Base-by-base conservation (phyloP, 2,329 filamentous ascomycete species). In the Aspergillus sp. region DNA sequence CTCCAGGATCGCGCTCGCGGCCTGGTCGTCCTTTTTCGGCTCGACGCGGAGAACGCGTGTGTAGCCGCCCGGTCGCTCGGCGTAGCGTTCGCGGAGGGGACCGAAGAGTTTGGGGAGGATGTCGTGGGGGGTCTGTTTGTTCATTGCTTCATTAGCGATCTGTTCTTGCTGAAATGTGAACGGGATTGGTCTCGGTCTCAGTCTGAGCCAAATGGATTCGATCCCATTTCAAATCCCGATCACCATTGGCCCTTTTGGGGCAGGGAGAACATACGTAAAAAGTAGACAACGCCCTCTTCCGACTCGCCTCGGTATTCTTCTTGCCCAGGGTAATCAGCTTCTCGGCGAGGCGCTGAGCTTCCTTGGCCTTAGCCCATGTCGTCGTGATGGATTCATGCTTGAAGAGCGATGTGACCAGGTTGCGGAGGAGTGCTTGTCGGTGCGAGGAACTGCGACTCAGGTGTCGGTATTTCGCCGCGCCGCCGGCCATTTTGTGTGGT, bases 311-410 rank as follows among this genome's bases (percentile, higher is more conserved):
- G 46, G 94, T 96, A 77, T 97, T 92, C 81, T 89, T 91, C 85
- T 98, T 99, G 22, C 91, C 94, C 70, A 97, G 79, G 4, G 93
- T 97, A 72, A 99, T 93, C 68, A 98, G 83, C 83, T 96, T 96
- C 76, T 99, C 95, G 7, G 93, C 95, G 69, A 98, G 78, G 48
- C 91, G 86, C 81, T 99, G 95, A 22, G 95, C 91, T 82, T 99
- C 95, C 81, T 98, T 99, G 52, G 95, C 95, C 81, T 98, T 98
- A 76, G 90, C 89, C 85, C 91, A 97, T 80, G 95, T 97, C 54
- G 95, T 99, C 66, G 90, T 89, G 81, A 99, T 96, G 66, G 92
- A 89, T 82, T 99, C 95, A 79, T 96, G 88, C 79, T 91, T 86
- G 81, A 99, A 91, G 68, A 99, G 90, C 58, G 94, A 95, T 69